Evolutionary conservation across 2,329 filamentous ascomycete species (phyloP), one percentile per base, ranked within the genome.

Genomic region (Microdochium bolleyi): DNA sequence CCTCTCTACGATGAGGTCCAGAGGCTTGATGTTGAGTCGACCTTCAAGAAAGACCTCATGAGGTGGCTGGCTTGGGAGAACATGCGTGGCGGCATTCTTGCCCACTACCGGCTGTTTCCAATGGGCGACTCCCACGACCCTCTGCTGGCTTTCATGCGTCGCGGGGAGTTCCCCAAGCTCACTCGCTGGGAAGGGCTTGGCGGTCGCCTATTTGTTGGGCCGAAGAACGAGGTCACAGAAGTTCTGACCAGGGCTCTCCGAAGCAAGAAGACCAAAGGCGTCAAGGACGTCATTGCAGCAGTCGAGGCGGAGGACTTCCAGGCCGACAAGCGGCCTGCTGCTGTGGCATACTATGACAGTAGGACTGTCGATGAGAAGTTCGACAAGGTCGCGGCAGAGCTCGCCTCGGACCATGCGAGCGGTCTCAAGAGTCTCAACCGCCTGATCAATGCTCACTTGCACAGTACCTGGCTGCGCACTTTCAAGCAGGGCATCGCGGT

Each of bases 11-110:
- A 84, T 58, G 76, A 84, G 51, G 72, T 95, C 51, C 85, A 91
- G 66, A 68, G 68, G 32, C 60, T 82, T 53, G 72, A 82, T n/a
- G 63, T 91, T 27, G 76, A 84, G n/a, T 65, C 76, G 0, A 73
- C 72, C 1, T 68, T 94, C 54, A 84, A 86, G 66, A 73, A 72
- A 14, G 89, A 95, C 56, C 63, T 96, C 30, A 84, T 89, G 75
- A 79, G 87, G 57, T 96, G 91, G 91, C 72, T 96, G 56, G 92
- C 92, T 0, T 99, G 92, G 92, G 89, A 89, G 52, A 85, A 87
- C 55, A 94, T 96, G 89, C 87, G 87, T 13, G 86, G 85, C 19
- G 94, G 94, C 1, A 72, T 97, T 34, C 76, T 97, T 49, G 79
- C 87, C 16, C 85, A 92, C 65, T 87, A 87, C 70, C 78, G 87